These are phyloP conservation scores for Xylariaceae sp. DNA, from an alignment of 2,329 filamentous ascomycete genomes.

Conservation along the genomic window DNA sequence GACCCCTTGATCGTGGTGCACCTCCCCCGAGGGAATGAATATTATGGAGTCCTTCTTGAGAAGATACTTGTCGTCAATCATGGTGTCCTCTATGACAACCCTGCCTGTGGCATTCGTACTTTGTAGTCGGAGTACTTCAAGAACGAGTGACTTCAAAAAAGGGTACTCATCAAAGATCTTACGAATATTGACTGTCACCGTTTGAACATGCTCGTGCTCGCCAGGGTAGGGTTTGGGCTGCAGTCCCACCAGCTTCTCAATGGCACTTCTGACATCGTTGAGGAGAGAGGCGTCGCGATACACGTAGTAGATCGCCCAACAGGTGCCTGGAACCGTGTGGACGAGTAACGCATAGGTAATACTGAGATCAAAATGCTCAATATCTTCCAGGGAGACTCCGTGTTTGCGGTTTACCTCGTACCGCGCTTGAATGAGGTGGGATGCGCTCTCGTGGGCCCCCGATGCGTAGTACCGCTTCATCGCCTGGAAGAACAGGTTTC, in stretches of 20 bases:
- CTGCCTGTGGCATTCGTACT: constrained; percentile 26
- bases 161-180: too few species aligned
- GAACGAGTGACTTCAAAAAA: too few species aligned
- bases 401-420: not conserved
- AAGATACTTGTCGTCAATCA: constrained; percentile 7
- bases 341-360: not conserved
- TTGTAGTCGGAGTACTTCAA: not conserved
- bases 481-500: not conserved
- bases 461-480: not conserved
- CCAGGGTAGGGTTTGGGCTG: too few species aligned
- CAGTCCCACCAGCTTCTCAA: too few species aligned
- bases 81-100: constrained; percentile 5
- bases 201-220: too few species aligned
- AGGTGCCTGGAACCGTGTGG: not conserved
- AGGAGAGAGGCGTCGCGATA: not conserved
- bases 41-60: constrained; percentile 5
- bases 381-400: not conserved
- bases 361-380: not conserved
- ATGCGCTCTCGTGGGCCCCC: not conserved
- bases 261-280: too few species aligned
- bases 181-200: too few species aligned
- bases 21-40: not conserved
- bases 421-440: not conserved
- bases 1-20: not conserved
- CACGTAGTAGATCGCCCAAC: not conserved